These are phyloP conservation scores for Gypsophila paniculata DNA, from an alignment of 179 eudicot species.

Conservation along the genomic window DNA sequence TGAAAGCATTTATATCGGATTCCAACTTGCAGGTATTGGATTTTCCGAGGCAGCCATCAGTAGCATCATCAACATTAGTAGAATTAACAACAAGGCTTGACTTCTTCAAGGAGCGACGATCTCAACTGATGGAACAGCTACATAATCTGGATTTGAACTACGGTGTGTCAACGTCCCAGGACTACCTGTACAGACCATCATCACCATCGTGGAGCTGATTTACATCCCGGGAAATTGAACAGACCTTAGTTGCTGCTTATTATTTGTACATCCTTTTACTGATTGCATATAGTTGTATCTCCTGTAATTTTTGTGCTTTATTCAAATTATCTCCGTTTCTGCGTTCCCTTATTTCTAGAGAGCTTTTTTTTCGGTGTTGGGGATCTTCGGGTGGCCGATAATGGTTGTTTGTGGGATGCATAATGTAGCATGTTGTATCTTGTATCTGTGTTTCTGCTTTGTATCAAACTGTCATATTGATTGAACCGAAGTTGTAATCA, in stretches of 20 bases:
- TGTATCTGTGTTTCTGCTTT: slow-evolving; percentile 26
- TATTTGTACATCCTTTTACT: slow-evolving; percentile 37
- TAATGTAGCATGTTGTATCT: slow-evolving; percentile 21
- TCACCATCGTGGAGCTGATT: slow-evolving; percentile 84
- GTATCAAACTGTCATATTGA: slow-evolving; percentile 1
- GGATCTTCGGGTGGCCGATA: background rate
- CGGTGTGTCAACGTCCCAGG: slow-evolving; percentile 56
- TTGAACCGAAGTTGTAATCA: slow-evolving; percentile 17
- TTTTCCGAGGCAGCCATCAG: slow-evolving; percentile 54
- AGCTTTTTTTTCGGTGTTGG: slow-evolving; percentile 12
- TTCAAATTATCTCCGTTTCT: slow-evolving; percentile 7
- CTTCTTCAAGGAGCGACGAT: slow-evolving; percentile 91
- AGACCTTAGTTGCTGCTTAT: slow-evolving; percentile 20
- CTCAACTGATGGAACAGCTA: slow-evolving; percentile 97
- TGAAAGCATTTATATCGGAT: background rate
- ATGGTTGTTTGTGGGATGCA: slow-evolving; percentile 7
- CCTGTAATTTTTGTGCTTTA: slow-evolving; percentile 22
- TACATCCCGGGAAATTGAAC: slow-evolving; percentile 10
- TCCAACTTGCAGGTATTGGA: slow-evolving; percentile 47
- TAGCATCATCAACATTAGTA: slow-evolving; percentile 77
- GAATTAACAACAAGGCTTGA: slow-evolving; percentile 92
- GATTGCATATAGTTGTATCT: slow-evolving; percentile 34
- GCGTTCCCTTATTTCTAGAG: slow-evolving; percentile 16
- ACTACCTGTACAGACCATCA: slow-evolving; percentile 62
- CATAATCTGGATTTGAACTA: slow-evolving; percentile 80